Conservation (phyloP, 108 stramenopile genomes). For the Nitzschia putrida region DNA sequence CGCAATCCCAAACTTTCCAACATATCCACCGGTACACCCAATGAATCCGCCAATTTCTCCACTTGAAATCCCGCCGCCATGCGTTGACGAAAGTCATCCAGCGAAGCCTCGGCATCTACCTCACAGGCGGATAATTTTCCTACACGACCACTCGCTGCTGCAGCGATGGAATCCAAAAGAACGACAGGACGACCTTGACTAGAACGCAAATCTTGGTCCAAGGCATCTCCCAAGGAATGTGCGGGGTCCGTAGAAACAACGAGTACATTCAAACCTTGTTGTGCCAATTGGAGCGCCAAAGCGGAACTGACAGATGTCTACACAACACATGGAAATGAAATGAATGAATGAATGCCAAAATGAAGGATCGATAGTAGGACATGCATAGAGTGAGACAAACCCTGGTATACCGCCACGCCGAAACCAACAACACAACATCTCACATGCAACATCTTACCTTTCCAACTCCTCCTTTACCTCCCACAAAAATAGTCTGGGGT, state of each 20-base stretch:
- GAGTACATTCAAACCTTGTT: constrained; percentile 75
- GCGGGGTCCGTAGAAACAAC: constrained; percentile 98
- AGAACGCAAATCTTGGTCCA: constrained; percentile 68
- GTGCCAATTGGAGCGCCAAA: constrained; percentile 80
- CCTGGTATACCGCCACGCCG: background rate
- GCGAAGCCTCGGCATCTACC: constrained; percentile 80
- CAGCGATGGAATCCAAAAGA: constrained; percentile 71
- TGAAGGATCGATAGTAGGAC: constrained; percentile 43
- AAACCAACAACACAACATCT: no score
- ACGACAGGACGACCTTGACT: constrained; percentile 47
- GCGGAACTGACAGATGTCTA: constrained; percentile 81
- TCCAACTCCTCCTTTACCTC: constrained; percentile 65
- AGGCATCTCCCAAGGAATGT: constrained; percentile 92
- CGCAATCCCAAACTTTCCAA: constrained; percentile 73
- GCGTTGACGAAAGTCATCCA: constrained; percentile 66
- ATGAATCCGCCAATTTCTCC: constrained; percentile 49
- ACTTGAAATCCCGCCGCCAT: constrained; percentile 69
- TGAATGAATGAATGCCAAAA: no score
- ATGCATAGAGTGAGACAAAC: no score
- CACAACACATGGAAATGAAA: no score
- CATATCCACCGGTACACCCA: constrained; percentile 64
- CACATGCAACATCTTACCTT: constrained; percentile 9
- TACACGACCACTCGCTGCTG: constrained; percentile 19
- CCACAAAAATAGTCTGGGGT: constrained; percentile 55
- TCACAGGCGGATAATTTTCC: constrained; percentile 79